A percentile compares a stretch with the other conserved stretches of the same genome.
phyloP scores from a whole-genome alignment of 2,329 filamentous ascomycete species.

The Pyricularia pennisetigena region DNA sequence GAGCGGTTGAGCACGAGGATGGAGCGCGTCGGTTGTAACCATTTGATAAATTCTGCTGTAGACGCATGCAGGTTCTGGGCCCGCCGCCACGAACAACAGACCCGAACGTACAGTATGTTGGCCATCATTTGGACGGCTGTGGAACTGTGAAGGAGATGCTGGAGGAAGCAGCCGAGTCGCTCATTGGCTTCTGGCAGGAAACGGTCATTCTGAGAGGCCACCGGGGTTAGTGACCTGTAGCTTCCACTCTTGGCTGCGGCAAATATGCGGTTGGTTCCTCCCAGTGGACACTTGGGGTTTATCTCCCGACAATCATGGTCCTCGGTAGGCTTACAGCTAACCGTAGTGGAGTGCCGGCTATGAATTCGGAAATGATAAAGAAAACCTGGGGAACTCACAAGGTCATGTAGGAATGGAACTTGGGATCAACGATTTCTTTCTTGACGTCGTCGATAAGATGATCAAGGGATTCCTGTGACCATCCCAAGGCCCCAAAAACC shows the following conservation, averaged over 20 bases:
- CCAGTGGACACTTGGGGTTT: not conserved
- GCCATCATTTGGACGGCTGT: not conserved
- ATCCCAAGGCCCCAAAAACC: constrained; percentile 15
- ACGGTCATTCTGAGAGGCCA: not conserved
- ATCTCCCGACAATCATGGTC: too few species aligned
- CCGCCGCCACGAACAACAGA: not conserved
- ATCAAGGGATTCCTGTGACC: constrained; percentile 15
- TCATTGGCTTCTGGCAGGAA: not conserved
- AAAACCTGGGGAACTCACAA: constrained; percentile 12
- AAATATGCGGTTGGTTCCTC: not conserved
- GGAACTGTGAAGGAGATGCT: not conserved
- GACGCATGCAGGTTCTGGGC: not conserved
- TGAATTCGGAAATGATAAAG: not conserved
- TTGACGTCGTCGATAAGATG: constrained; percentile 13
- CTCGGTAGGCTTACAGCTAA: too few species aligned
- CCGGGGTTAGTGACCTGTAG: not conserved
- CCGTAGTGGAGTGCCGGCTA: too few species aligned
- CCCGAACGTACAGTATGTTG: not conserved
- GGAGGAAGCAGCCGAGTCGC: constrained; percentile 1
- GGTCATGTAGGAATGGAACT: constrained; percentile 18
- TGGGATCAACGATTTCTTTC: constrained; percentile 16
- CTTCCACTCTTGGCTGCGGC: not conserved
- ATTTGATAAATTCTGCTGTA: not conserved
- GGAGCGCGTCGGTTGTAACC: not conserved
- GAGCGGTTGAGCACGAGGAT: not conserved